These are phyloP conservation scores for Fusarium hainanense DNA, from an alignment of 2,329 filamentous ascomycete genomes.

Conservation along the genomic window DNA sequence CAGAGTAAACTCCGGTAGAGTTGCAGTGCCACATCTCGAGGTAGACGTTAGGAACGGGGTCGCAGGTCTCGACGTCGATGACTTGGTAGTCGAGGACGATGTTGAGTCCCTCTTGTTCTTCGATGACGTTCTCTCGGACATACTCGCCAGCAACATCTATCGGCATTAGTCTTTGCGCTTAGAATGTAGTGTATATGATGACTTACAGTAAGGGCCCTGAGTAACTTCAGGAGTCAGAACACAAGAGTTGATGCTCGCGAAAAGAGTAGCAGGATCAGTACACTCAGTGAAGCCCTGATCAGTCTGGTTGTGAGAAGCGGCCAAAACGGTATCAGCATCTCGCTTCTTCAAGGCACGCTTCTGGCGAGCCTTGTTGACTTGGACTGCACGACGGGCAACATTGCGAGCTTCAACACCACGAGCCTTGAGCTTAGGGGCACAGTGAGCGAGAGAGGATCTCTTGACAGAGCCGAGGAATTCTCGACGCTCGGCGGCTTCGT, in stretches of 20 bases:
- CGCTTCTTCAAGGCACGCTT: slow-evolving; percentile 51
- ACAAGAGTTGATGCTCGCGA: slow-evolving; percentile 56
- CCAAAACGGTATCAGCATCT: slow-evolving; percentile 49
- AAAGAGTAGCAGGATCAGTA: slow-evolving; percentile 50
- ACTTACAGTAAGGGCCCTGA: slow-evolving; percentile 59
- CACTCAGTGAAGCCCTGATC: slow-evolving; percentile 47
- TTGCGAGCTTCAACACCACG: slow-evolving; percentile 59
- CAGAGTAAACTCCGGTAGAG: slow-evolving; percentile 60
- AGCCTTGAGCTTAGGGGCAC: slow-evolving; percentile 58
- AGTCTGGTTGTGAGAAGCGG: slow-evolving; percentile 53
- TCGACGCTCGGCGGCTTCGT: slow-evolving; percentile 62
- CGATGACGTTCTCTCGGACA: slow-evolving; percentile 53
- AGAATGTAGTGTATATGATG: accelerated
- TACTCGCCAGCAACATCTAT: slow-evolving; percentile 49
- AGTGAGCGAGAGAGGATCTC: slow-evolving; percentile 58
- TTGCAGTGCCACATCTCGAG: slow-evolving; percentile 62
- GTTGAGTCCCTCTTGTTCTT: slow-evolving; percentile 55
- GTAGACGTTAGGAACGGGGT: slow-evolving; percentile 55
- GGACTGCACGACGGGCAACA: slow-evolving; percentile 56
- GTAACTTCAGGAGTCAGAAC: slow-evolving; percentile 62
- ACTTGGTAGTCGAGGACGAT: slow-evolving; percentile 58
- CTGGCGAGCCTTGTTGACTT: slow-evolving; percentile 55
- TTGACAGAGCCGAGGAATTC: slow-evolving; percentile 54
- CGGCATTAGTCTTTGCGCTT: background rate
- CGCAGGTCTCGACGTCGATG: slow-evolving; percentile 58